phyloP scores from a whole-genome alignment of 2,329 filamentous ascomycete genomes.

The Fusarium pseudonygamai region DNA sequence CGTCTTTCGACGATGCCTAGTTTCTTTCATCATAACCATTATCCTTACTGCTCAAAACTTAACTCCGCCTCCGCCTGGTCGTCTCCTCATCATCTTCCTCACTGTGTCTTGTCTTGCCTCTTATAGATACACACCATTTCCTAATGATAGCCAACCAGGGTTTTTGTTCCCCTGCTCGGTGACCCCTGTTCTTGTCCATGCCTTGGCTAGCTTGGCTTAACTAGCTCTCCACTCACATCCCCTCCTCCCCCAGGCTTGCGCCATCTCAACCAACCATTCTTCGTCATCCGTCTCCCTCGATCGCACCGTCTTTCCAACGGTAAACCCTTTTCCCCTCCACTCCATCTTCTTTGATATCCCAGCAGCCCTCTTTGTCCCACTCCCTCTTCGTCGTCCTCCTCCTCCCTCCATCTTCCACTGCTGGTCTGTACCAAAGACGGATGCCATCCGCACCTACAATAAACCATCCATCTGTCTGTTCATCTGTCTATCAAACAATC shows the following conservation, averaged over 20 bases:
- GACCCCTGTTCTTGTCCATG: conserved; percentile 34
- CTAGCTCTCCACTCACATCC: conserved; percentile 27
- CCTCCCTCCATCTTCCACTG: conserved; percentile 6
- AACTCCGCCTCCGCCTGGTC: conserved; percentile 10
- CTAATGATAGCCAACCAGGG: conserved; percentile 21
- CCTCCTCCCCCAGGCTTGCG: conserved; percentile 39
- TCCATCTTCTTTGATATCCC: conserved; percentile 37
- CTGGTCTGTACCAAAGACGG: conserved; percentile 18
- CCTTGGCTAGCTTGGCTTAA: conserved; percentile 15
- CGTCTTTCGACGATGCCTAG: background rate
- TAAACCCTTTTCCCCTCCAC: conserved; percentile 35
- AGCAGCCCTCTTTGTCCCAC: conserved; percentile 39
- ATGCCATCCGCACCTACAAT: conserved; percentile 33
- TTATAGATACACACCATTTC: conserved; percentile 22
- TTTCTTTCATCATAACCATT: conserved; percentile 15
- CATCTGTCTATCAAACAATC: conserved; percentile 30
- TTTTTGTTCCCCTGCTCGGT: conserved; percentile 25
- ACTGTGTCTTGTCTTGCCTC: conserved; percentile 33
- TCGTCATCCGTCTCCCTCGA: conserved; percentile 48
- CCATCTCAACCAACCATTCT: conserved; percentile 48
- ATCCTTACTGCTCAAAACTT: conserved; percentile 1
- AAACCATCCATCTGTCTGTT: conserved; percentile 24
- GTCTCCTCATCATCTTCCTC: conserved; percentile 10
- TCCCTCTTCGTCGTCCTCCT: conserved; percentile 32
- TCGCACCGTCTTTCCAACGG: conserved; percentile 43